Evolutionary conservation across 2,329 filamentous ascomycete species (phyloP), one percentile per base, ranked within the genome.

Genomic region (Trichophyton equinum): DNA sequence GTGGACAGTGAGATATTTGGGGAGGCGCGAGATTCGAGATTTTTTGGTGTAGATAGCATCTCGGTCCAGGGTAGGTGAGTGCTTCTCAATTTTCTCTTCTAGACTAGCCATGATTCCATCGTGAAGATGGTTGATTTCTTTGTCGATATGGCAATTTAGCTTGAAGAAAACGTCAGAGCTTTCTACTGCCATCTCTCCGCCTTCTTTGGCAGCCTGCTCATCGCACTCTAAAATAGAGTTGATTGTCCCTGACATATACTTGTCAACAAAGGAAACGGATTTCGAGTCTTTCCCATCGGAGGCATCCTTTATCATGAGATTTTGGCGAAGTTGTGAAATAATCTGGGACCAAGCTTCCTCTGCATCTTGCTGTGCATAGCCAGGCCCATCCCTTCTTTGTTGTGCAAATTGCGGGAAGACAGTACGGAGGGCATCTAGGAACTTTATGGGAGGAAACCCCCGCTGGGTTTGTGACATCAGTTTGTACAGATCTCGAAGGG

Each of bases 301-400:
- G 0, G 71, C 71, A 7, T 82, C 80, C 68, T 83, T 85, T 65
- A 88, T 75, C 70, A 84, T 86, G 58, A 97, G 77, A 71, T 89
- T 92, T 68, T 88, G 83, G 64, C 87, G 85, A 42, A 99, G 77
- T 69, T 92, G 88, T 51, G 87, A 85, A 4, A 99, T 77, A 64
- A 99, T 95, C 72, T 97, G 92, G 20, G 92, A 94, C 91, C 92
- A 99, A 55, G 92, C 94, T 74, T 99, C 94, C 74, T 99, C 94
- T 0, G 94, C 94, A 77, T 99, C 94, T 75, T 99, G 94, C 75
- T 99, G 94, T n/a, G 94, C 91, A 70, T 87, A 97, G 5, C 89
- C 91, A 62, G 86, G 81, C 22, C 89, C 88, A 36, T 86, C 86
- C 72, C 89, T 91, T 60, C 90, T 84, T 69, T 84, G 87, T 76